Evolutionary conservation across 192 early-diverging fungal species (phyloP).

Genomic region (Spizellomyces sp.): DNA sequence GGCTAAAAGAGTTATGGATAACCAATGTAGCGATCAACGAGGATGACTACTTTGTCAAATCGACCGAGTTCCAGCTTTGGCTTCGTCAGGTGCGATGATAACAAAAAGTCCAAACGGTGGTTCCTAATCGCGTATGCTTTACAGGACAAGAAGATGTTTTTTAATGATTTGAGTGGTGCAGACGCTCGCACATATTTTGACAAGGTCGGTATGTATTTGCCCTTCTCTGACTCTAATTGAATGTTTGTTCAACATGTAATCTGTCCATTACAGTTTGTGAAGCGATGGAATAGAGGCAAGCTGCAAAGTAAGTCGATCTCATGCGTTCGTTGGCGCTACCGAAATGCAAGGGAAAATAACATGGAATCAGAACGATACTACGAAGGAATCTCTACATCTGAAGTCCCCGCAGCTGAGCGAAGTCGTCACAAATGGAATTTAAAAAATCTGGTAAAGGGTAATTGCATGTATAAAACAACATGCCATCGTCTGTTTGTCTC

Average conservation of each 20-base stretch:
- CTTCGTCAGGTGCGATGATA: conserved; percentile 60
- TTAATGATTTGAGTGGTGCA: conserved; percentile 72
- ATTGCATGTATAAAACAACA: too few relatives aligned
- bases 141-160: conserved; percentile 47
- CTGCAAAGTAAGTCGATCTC: conserved; percentile 19
- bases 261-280: conserved; percentile 66
- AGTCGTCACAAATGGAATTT: conserved; percentile 82
- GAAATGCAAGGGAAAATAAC: conserved; percentile 5
- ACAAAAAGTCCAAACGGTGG: conserved; percentile 40
- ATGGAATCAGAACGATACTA: conserved; percentile 62
- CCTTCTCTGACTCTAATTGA: not conserved
- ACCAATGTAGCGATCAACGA: not conserved
- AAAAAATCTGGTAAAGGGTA: conserved; percentile 35
- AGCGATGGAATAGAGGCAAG: conserved; percentile 79
- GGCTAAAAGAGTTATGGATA: too few relatives aligned
- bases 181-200: conserved; percentile 74
- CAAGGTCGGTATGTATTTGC: conserved; percentile 38
- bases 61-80: conserved; percentile 83
- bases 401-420: conserved; percentile 59
- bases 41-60: conserved; percentile 80
- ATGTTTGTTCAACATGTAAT: not conserved
- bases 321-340: conserved; percentile 12
- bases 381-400: conserved; percentile 66
- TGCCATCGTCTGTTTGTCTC: not conserved
- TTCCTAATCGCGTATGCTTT: not conserved